Conservation (phyloP, 805 yeast genomes). For the Candida xyloterini region DNA sequence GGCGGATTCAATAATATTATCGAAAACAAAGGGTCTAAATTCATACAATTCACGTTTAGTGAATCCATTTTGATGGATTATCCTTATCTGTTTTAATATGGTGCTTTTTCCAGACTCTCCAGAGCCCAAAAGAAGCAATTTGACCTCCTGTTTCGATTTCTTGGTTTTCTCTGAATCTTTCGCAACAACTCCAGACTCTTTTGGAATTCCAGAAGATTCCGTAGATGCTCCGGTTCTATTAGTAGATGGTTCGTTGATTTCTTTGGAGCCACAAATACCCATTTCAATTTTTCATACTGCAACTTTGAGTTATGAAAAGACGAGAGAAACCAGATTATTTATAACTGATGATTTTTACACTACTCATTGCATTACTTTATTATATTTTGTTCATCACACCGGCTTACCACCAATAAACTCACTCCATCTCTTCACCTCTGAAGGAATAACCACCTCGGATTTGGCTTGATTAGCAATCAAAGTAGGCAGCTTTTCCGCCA, state of each 20-base stretch:
- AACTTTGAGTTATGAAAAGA: too few species aligned
- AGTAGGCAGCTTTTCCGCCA: constrained; percentile 64
- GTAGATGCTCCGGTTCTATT: background rate
- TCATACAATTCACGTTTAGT: constrained; percentile 67
- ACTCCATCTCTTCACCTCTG: constrained; percentile 93
- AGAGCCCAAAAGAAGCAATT: constrained; percentile 77
- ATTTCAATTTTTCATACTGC: constrained; percentile 13
- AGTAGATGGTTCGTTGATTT: constrained; percentile 5
- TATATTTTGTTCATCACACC: constrained; percentile 36
- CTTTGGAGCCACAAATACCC: constrained; percentile 32
- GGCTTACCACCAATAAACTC: constrained; percentile 95
- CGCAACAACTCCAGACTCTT: background rate
- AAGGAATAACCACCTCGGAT: constrained; percentile 57
- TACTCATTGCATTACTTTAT: constrained; percentile 3
- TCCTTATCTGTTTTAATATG: constrained; percentile 77
- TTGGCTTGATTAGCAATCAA: constrained; percentile 48
- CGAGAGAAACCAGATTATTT: too few species aligned
- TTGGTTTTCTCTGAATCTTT: constrained; percentile 8
- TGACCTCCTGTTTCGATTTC: constrained; percentile 47
- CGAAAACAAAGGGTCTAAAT: constrained; percentile 74
- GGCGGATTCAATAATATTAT: constrained; percentile 74
- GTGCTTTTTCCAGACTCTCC: constrained; percentile 88
- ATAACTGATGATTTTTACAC: background rate
- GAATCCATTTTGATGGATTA: constrained; percentile 70
- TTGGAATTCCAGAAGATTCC: background rate